Evolutionary conservation across 768 basidiomycete species (phyloP).

Genomic region (Tricholoma bakamatsutake): DNA sequence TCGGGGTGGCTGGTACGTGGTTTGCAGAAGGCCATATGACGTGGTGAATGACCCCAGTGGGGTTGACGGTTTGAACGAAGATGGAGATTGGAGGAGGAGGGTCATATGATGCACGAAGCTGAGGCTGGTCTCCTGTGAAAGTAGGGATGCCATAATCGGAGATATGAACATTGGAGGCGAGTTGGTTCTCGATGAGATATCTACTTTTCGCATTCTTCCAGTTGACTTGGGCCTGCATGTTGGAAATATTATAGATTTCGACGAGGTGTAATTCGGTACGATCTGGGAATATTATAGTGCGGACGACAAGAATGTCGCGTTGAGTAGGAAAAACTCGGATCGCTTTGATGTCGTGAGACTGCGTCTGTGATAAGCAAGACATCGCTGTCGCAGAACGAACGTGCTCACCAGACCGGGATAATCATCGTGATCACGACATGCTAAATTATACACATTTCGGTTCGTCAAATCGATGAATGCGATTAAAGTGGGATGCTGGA

Average conservation of each 20-base stretch:
- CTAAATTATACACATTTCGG: conserved; percentile 31
- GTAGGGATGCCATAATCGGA: conserved; percentile 33
- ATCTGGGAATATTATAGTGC: conserved; percentile 24
- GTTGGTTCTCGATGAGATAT: conserved; percentile 19
- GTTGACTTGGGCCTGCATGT: background rate
- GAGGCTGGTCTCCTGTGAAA: conserved; percentile 23
- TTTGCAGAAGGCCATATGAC: conserved; percentile 24
- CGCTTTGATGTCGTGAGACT: conserved; percentile 47
- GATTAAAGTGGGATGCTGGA: conserved; percentile 35
- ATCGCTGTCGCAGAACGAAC: background rate
- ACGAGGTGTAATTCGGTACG: conserved; percentile 16
- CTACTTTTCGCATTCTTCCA: conserved; percentile 16
- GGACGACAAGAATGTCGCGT: conserved; percentile 45
- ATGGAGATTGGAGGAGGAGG: conserved; percentile 36
- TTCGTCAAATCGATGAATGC: conserved; percentile 35
- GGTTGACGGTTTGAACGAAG: conserved; percentile 24
- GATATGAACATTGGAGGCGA: conserved; percentile 27
- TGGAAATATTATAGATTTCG: conserved; percentile 18
- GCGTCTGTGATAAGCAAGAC: conserved; percentile 1
- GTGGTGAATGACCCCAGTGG: conserved; percentile 28
- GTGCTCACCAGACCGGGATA: conserved; percentile 19
- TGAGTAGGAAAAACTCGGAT: conserved; percentile 48
- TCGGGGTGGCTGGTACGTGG: conserved; percentile 6
- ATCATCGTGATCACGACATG: conserved; percentile 28
- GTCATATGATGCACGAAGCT: conserved; percentile 16